phyloP scores from a whole-genome alignment of 2,329 filamentous ascomycete species.

The Diaporthe humulicola region DNA sequence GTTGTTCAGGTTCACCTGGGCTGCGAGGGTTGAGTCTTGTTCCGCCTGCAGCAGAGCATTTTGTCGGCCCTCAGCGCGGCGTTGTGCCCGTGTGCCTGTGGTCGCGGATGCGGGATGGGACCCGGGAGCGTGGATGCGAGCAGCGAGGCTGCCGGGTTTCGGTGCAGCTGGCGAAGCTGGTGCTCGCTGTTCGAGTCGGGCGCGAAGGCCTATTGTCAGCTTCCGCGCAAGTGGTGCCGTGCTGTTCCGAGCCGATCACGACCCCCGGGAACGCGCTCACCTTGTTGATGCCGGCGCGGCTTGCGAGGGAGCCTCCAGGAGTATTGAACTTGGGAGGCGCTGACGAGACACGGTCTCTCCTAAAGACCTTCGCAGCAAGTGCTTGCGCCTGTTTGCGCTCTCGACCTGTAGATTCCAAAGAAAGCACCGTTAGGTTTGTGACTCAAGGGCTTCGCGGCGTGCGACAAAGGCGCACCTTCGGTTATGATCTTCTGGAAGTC shows the following conservation, averaged over 20 bases:
- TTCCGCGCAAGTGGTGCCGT: slow-evolving; percentile 46
- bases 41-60: slow-evolving; percentile 56
- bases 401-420: slow-evolving; percentile 60
- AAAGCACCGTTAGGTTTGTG: slow-evolving; percentile 26
- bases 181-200: slow-evolving; percentile 35
- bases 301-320: slow-evolving; percentile 72
- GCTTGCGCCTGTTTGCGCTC: slow-evolving; percentile 79
- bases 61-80: slow-evolving; percentile 44
- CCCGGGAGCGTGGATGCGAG: slow-evolving; percentile 60
- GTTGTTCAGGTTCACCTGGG: slow-evolving; percentile 51
- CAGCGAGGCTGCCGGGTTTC: slow-evolving; percentile 57
- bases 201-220: slow-evolving; percentile 8
- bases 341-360: slow-evolving; percentile 69
- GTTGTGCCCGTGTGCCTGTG: slow-evolving; percentile 49
- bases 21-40: slow-evolving; percentile 49
- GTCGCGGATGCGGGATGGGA: slow-evolving; percentile 45
- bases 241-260: slow-evolving; percentile 45
- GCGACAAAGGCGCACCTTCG: slow-evolving; percentile 55
- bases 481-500: slow-evolving; percentile 70
- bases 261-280: slow-evolving; percentile 53
- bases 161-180: slow-evolving; percentile 47
- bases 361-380: slow-evolving; percentile 80
- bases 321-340: slow-evolving; percentile 62
- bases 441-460: slow-evolving; percentile 2
- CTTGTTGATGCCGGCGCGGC: slow-evolving; percentile 81